These are phyloP conservation scores for Hymenotorrendiella dingleyae DNA, from an alignment of 2,329 filamentous ascomycete species.

Conservation along the genomic window DNA sequence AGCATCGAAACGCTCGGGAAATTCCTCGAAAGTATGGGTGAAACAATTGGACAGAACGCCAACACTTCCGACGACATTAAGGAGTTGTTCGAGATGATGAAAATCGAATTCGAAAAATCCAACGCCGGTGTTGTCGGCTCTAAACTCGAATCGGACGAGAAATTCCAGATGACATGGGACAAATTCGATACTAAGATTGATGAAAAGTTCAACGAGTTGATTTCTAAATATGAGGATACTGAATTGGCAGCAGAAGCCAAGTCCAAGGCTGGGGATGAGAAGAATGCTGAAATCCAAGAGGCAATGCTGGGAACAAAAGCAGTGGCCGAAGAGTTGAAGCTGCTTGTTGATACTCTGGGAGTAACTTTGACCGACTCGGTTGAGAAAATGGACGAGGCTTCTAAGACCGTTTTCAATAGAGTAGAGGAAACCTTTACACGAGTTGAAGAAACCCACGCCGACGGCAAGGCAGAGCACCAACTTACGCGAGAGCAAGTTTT, in stretches of 20 bases:
- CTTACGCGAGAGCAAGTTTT: conserved; percentile 76
- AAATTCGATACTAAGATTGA: conserved; percentile 51
- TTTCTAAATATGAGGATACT: conserved; percentile 84
- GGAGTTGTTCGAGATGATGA: conserved; percentile 69
- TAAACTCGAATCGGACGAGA: conserved; percentile 80
- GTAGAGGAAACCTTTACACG: conserved; percentile 74
- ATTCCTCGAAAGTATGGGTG: conserved; percentile 59
- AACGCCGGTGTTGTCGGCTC: conserved; percentile 72
- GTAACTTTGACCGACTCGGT: conserved; percentile 74
- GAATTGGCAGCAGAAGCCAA: conserved; percentile 69
- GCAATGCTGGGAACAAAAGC: conserved; percentile 69
- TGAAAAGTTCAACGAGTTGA: conserved; percentile 66
- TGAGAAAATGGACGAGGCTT: conserved; percentile 82
- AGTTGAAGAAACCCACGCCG: conserved; percentile 67
- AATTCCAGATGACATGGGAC: conserved; percentile 55
- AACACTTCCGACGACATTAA: conserved; percentile 57
- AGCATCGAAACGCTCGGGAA: conserved; percentile 70
- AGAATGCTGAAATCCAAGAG: conserved; percentile 66
- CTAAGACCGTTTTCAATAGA: conserved; percentile 76
- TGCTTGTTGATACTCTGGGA: conserved; percentile 79
- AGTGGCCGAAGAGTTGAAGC: conserved; percentile 79
- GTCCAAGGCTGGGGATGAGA: conserved; percentile 65
- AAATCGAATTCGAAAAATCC: conserved; percentile 80
- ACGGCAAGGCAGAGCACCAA: conserved; percentile 73
- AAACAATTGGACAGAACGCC: conserved; percentile 53